A percentile compares a stretch with the other conserved stretches of the same genome.
Conservation (phyloP, 306 rosid species). For the Begonia fuchsioides region DNA sequence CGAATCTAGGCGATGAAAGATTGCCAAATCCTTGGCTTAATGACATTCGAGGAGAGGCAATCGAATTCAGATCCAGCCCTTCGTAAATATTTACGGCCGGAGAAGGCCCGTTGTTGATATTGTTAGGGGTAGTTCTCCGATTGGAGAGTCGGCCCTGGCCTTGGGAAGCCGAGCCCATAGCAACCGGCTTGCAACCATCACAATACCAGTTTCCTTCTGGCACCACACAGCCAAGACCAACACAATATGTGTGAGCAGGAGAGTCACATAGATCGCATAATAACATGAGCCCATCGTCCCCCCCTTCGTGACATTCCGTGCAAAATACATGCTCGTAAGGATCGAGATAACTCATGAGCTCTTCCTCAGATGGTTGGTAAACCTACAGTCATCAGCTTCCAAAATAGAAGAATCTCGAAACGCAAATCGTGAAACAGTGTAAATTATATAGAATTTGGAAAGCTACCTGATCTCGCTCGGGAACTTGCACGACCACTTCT, state of each 20-base stretch:
- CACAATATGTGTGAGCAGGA: conserved; percentile 95
- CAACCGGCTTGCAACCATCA: conserved; percentile 62
- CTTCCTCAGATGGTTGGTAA: conserved; percentile 97
- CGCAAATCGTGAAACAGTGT: too few species aligned
- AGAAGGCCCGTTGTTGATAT: conserved; percentile 31
- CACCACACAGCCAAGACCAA: conserved; percentile 82
- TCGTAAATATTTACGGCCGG: conserved; percentile 29
- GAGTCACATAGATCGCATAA: conserved; percentile 93
- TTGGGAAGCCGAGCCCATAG: conserved; percentile 64
- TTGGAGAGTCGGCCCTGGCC: conserved; percentile 37
- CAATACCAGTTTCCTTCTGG: conserved; percentile 98
- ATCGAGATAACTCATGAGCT: conserved; percentile 85
- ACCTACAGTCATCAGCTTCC: conserved; percentile 34
- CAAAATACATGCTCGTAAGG: conserved; percentile 84
- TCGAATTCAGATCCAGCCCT: conserved; percentile 59
- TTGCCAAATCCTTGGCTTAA: conserved; percentile 42
- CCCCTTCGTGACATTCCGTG: conserved; percentile 86
- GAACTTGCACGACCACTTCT: conserved; percentile 55
- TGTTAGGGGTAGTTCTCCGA: conserved; percentile 33
- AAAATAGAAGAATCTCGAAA: too few species aligned
- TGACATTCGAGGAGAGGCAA: conserved; percentile 42
- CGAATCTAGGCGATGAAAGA: conserved; percentile 50
- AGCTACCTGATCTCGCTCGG: conserved; percentile 94
- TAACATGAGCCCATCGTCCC: conserved; percentile 82
- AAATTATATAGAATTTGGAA: conserved; percentile 7